A percentile compares a stretch with the other conserved stretches of the same genome.
Conservation (phyloP, 768 basidiomycete species). For the Collybia mongolica region DNA sequence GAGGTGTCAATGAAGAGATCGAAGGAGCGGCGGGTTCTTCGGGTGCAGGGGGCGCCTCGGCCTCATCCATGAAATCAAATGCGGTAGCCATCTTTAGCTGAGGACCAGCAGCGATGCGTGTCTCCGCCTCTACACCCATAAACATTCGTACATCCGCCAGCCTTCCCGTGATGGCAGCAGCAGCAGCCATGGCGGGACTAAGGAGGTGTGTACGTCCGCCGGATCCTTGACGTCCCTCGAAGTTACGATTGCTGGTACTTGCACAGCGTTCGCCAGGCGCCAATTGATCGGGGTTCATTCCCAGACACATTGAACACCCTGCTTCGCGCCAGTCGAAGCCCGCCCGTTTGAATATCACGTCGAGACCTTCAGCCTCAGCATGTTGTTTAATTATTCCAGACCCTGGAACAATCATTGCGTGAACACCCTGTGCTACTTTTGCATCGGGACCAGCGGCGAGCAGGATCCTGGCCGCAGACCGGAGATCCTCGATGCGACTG, state of each 20-base stretch:
- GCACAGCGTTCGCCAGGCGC: slow-evolving; percentile 83
- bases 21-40: slow-evolving; percentile 23
- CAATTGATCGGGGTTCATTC: slow-evolving; percentile 94
- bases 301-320: slow-evolving; percentile 94
- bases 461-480: slow-evolving; percentile 79
- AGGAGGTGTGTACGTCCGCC: slow-evolving; percentile 89
- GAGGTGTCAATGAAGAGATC: slow-evolving; percentile 23
- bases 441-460: slow-evolving; percentile 71
- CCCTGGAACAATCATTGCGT: slow-evolving; percentile 92
- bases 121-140: slow-evolving; percentile 46
- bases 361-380: slow-evolving; percentile 87
- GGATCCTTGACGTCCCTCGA: slow-evolving; percentile 86
- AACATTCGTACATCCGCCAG: slow-evolving; percentile 84
- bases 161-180: slow-evolving; percentile 83
- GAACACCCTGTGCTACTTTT: slow-evolving; percentile 69
- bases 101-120: slow-evolving; percentile 40
- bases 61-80: slow-evolving; percentile 77
- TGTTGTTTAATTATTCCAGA: slow-evolving; percentile 90
- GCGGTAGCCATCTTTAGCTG: slow-evolving; percentile 71
- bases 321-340: slow-evolving; percentile 97
- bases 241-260: slow-evolving; percentile 91
- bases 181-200: slow-evolving; percentile 91
- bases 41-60: slow-evolving; percentile 53
- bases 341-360: slow-evolving; percentile 82
- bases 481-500: slow-evolving; percentile 89